Evolutionary conservation across 371 early-diverging fungal species (phyloP).

Genomic region (Saksenaea oblongispora): DNA sequence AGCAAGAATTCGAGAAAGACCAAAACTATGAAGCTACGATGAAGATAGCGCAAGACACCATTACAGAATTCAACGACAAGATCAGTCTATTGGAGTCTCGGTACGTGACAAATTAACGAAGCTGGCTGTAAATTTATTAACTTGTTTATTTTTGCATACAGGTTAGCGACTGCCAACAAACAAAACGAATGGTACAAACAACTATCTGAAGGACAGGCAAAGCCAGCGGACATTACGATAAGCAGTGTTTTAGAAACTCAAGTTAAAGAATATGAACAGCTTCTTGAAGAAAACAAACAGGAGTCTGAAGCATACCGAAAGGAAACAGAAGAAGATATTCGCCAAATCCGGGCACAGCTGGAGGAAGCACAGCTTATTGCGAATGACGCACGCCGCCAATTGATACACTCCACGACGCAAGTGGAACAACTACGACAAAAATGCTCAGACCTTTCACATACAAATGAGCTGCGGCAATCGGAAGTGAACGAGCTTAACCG

Average conservation of each 20-base stretch:
- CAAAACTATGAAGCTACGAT: background rate
- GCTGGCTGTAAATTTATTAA: background rate
- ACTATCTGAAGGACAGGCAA: background rate
- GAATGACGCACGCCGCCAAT: background rate
- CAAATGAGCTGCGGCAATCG: slow-evolving; percentile 5
- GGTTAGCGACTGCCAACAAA: background rate
- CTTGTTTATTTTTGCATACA: background rate
- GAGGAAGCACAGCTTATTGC: slow-evolving; percentile 11
- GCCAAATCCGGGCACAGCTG: slow-evolving; percentile 6
- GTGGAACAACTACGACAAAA: slow-evolving; percentile 8
- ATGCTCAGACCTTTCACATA: slow-evolving; percentile 1
- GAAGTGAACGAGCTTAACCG: slow-evolving; percentile 11
- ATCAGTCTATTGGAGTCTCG: background rate
- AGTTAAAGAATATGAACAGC: slow-evolving; percentile 5
- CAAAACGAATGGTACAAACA: background rate
- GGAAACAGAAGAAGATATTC: slow-evolving; percentile 9
- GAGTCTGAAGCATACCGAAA: slow-evolving; percentile 7
- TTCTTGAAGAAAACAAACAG: background rate
- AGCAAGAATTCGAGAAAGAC: background rate
- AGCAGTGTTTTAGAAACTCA: slow-evolving; percentile 6
- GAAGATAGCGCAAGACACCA: slow-evolving; percentile 1
- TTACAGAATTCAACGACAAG: background rate
- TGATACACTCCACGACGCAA: slow-evolving; percentile 4
- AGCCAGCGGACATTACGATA: background rate
- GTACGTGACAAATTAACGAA: background rate